Evolutionary conservation across 1,284 basidiomycete genomes (phyloP).

Genomic region (Sporisorium graminicola): DNA sequence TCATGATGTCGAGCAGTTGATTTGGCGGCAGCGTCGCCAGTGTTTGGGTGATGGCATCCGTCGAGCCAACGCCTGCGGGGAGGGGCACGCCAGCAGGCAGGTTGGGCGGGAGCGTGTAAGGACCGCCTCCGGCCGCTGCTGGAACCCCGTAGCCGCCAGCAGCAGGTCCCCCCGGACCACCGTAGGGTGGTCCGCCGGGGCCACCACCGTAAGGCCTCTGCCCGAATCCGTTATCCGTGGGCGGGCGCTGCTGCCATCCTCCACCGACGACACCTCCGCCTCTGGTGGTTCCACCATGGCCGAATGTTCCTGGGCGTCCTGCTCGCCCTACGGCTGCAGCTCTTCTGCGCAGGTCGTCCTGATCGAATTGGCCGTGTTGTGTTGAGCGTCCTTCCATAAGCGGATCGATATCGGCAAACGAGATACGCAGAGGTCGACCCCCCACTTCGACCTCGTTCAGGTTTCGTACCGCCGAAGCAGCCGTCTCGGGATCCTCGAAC

Average conservation of each 20-base stretch:
- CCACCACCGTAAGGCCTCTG: conserved; percentile 29
- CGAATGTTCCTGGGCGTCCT: conserved; percentile 48
- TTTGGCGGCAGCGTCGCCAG: conserved; percentile 85
- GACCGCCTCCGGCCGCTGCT: conserved; percentile 38
- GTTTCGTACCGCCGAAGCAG: conserved; percentile 85
- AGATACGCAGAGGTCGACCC: conserved; percentile 85
- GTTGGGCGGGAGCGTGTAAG: conserved; percentile 73
- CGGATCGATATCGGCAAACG: conserved; percentile 74
- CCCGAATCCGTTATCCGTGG: conserved; percentile 30
- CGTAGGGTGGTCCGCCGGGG: conserved; percentile 22
- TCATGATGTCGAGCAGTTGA: conserved; percentile 93
- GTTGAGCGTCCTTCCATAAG: conserved; percentile 64
- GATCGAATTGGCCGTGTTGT: conserved; percentile 60
- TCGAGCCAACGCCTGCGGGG: conserved; percentile 79
- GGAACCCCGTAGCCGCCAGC: conserved; percentile 25
- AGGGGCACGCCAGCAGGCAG: conserved; percentile 84
- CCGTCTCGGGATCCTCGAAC: conserved; percentile 95
- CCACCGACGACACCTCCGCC: conserved; percentile 20
- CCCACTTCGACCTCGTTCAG: conserved; percentile 83
- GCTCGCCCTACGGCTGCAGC: conserved; percentile 42
- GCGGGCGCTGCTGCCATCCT: conserved; percentile 34
- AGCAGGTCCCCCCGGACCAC: conserved; percentile 13
- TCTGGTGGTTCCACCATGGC: conserved; percentile 30
- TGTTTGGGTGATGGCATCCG: conserved; percentile 88
- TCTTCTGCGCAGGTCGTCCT: conserved; percentile 44